phyloP scores from a whole-genome alignment of 306 rosid genomes.

The Hippophae rhamnoides region DNA sequence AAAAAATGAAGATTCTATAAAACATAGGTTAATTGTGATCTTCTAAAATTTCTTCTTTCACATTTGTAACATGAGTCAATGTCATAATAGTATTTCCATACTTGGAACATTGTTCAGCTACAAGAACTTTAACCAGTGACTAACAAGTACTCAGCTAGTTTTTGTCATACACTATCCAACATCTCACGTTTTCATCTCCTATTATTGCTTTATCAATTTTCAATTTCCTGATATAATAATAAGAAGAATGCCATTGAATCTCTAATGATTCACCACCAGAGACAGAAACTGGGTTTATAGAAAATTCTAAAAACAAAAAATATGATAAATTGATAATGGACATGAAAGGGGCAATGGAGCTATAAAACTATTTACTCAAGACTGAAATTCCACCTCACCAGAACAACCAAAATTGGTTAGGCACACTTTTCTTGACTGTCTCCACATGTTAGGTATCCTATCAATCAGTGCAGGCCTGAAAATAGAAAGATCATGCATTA shows the following conservation, averaged over 20 bases:
- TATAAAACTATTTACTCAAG: too few species aligned
- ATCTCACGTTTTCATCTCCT: too few species aligned
- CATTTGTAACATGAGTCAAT: too few species aligned
- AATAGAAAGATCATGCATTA: slow-evolving; percentile 15
- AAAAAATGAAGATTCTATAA: too few species aligned
- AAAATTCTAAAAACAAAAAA: too few species aligned
- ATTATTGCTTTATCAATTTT: too few species aligned
- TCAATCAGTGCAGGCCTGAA: background rate
- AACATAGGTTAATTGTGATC: too few species aligned
- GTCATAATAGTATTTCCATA: background rate
- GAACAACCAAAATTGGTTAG: background rate
- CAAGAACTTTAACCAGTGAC: slow-evolving; percentile 11
- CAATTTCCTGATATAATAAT: too few species aligned
- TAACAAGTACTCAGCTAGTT: slow-evolving; percentile 6
- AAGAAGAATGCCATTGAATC: too few species aligned
- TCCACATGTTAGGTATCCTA: background rate
- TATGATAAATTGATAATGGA: too few species aligned
- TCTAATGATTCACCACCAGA: slow-evolving; percentile 4
- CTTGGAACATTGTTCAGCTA: slow-evolving; percentile 9
- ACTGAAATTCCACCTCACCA: background rate
- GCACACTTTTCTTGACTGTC: background rate
- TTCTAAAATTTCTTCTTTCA: too few species aligned
- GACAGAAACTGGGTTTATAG: background rate
- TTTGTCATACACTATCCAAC: background rate
- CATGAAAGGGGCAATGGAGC: too few species aligned